These are phyloP conservation scores for Potentilla sterilis DNA, from an alignment of 306 rosid species.

Conservation along the genomic window DNA sequence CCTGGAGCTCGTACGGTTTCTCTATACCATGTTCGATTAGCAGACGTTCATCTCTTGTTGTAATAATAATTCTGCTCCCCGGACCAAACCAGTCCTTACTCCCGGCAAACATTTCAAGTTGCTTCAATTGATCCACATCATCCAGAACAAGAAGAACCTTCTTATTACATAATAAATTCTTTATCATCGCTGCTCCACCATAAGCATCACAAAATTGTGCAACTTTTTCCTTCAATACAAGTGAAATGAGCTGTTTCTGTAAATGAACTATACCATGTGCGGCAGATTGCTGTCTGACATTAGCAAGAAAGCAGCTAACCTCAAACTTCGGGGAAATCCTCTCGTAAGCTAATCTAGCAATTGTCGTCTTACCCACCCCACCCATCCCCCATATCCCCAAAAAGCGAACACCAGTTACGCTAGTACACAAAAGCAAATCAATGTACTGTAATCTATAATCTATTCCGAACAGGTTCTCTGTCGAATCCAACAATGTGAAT, in stretches of 20 bases:
- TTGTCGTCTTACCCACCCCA: slow-evolving; percentile 3
- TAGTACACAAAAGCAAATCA: neutral
- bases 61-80: neutral
- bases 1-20: neutral
- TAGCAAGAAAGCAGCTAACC: slow-evolving; percentile 18
- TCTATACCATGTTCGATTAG: neutral
- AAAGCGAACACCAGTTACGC: neutral
- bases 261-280: neutral
- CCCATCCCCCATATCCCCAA: neutral
- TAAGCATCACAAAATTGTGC: neutral
- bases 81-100: neutral
- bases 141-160: slow-evolving; percentile 3
- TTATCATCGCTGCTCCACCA: slow-evolving; percentile 8
- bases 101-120: neutral
- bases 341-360: slow-evolving; percentile 12
- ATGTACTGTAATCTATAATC: neutral
- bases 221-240: neutral
- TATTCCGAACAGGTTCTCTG: neutral
- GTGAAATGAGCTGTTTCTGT: neutral
- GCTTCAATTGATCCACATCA: neutral
- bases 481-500: neutral
- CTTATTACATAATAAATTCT: neutral
- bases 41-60: slow-evolving; percentile 6
- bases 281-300: slow-evolving; percentile 6
- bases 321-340: neutral